Percentiles rank a stretch among this genome's conserved stretches.
Conservation (phyloP, 1,139 yeast genomes). For the Schizosaccharomyces versatilis region DNA sequence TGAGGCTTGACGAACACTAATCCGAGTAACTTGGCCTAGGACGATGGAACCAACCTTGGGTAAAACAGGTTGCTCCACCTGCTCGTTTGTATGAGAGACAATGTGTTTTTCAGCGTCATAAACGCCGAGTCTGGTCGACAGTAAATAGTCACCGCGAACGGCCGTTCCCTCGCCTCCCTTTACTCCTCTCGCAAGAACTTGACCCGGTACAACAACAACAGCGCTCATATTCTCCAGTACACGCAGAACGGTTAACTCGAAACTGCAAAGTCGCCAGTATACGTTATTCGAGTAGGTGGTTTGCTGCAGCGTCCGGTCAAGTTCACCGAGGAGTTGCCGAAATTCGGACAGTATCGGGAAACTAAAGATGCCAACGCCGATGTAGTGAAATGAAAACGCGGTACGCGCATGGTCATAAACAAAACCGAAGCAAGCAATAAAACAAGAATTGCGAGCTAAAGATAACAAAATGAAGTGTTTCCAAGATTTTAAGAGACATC, state of each 20-base stretch:
- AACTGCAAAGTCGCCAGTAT: too few relatives aligned
- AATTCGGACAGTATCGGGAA: too few relatives aligned
- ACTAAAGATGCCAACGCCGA: too few relatives aligned
- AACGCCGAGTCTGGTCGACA: slow-evolving; percentile 3
- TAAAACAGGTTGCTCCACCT: slow-evolving; percentile 20
- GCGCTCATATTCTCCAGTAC: background rate
- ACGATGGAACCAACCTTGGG: slow-evolving; percentile 79
- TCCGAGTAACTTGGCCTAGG: slow-evolving; percentile 47
- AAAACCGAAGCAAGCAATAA: too few relatives aligned
- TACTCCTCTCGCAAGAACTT: background rate
- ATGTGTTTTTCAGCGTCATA: slow-evolving; percentile 4
- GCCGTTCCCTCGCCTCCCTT: slow-evolving; percentile 2
- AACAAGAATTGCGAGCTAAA: too few relatives aligned
- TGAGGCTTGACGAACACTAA: slow-evolving; percentile 48
- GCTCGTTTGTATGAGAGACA: slow-evolving; percentile 6
- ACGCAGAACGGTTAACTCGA: background rate
- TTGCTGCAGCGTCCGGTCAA: too few relatives aligned
- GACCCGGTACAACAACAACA: slow-evolving; percentile 1
- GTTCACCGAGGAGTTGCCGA: too few relatives aligned
- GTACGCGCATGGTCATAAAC: too few relatives aligned
- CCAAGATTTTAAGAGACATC: too few relatives aligned
- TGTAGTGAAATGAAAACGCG: too few relatives aligned
- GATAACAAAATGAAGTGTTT: too few relatives aligned
- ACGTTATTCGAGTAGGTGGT: too few relatives aligned
- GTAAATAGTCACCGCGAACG: background rate